Conservation (phyloP, 805 yeast genomes). For the Candida namnaoensis region DNA sequence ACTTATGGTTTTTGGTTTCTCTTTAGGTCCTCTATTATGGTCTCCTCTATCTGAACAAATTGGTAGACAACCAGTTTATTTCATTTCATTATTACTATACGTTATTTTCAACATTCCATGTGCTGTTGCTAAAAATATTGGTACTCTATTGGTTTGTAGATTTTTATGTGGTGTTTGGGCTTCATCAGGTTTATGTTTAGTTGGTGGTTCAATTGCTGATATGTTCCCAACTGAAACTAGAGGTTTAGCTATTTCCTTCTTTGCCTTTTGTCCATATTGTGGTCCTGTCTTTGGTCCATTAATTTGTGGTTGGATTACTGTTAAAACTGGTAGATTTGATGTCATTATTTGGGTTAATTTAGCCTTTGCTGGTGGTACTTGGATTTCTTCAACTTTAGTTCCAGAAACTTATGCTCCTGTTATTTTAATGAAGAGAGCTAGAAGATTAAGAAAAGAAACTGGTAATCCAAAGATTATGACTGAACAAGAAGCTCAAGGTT, state of each 20-base stretch:
- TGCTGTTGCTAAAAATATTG: slow-evolving; percentile 77
- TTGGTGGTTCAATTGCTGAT: slow-evolving; percentile 89
- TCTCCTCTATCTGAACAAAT: slow-evolving; percentile 81
- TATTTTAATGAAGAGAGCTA: slow-evolving; percentile 60
- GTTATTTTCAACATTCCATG: slow-evolving; percentile 80
- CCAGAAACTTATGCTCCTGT: slow-evolving; percentile 95
- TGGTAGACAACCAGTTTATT: slow-evolving; percentile 81
- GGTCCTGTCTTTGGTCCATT: slow-evolving; percentile 90
- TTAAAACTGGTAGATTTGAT: slow-evolving; percentile 60
- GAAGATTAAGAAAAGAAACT: slow-evolving; percentile 61
- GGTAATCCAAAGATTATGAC: slow-evolving; percentile 84
- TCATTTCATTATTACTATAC: slow-evolving; percentile 66
- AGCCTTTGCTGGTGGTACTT: slow-evolving; percentile 85
- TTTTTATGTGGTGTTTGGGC: slow-evolving; percentile 85
- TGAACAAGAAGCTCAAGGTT: slow-evolving; percentile 80
- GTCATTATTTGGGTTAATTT: slow-evolving; percentile 83
- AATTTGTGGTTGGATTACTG: slow-evolving; percentile 78
- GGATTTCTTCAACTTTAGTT: slow-evolving; percentile 52
- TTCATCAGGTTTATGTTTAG: slow-evolving; percentile 74
- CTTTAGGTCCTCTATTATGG: slow-evolving; percentile 84
- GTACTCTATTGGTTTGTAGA: slow-evolving; percentile 71
- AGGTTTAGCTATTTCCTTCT: slow-evolving; percentile 85
- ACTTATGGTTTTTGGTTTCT: slow-evolving; percentile 82
- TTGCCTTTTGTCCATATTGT: slow-evolving; percentile 87
- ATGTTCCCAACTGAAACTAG: slow-evolving; percentile 75